Evolutionary conservation across 257 asterid species (phyloP).

Genomic region (Nemophila menziesii): DNA sequence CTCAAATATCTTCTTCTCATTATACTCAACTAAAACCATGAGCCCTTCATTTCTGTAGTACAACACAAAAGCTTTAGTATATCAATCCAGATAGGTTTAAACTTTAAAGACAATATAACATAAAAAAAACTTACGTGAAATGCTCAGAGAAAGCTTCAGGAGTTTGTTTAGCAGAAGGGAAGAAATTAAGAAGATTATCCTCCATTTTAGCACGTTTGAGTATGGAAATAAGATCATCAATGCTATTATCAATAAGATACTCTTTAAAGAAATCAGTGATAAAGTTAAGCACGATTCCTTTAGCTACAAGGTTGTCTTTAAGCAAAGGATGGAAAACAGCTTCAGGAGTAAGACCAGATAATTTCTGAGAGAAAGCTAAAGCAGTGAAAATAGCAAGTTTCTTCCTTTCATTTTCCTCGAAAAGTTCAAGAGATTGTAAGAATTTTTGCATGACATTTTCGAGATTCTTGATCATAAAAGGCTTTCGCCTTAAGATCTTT

Average conservation of each 20-base stretch:
- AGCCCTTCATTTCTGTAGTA: slow-evolving; percentile 68
- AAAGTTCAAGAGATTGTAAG: slow-evolving; percentile 88
- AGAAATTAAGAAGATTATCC: slow-evolving; percentile 79
- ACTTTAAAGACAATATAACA: background rate
- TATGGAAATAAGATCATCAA: slow-evolving; percentile 88
- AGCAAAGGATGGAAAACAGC: slow-evolving; percentile 93
- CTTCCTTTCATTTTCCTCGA: slow-evolving; percentile 95
- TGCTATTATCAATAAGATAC: slow-evolving; percentile 89
- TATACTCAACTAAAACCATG: slow-evolving; percentile 59
- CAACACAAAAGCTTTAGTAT: background rate
- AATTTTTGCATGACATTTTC: slow-evolving; percentile 96
- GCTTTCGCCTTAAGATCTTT: slow-evolving; percentile 79
- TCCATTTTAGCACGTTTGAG: slow-evolving; percentile 91
- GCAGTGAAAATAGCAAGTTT: slow-evolving; percentile 97
- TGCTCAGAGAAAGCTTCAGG: slow-evolving; percentile 92
- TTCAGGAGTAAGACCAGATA: slow-evolving; percentile 98
- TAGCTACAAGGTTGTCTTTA: slow-evolving; percentile 92
- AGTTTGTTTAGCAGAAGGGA: slow-evolving; percentile 75
- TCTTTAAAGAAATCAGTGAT: slow-evolving; percentile 92
- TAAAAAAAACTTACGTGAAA: slow-evolving; percentile 53
- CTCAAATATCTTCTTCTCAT: slow-evolving; percentile 75
- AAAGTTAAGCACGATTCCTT: slow-evolving; percentile 91
- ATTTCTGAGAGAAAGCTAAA: slow-evolving; percentile 95
- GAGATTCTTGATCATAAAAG: slow-evolving; percentile 91
- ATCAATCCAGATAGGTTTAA: no score